phyloP scores from a whole-genome alignment of 1,139 yeast genomes.

The Blastobotrys apis region DNA sequence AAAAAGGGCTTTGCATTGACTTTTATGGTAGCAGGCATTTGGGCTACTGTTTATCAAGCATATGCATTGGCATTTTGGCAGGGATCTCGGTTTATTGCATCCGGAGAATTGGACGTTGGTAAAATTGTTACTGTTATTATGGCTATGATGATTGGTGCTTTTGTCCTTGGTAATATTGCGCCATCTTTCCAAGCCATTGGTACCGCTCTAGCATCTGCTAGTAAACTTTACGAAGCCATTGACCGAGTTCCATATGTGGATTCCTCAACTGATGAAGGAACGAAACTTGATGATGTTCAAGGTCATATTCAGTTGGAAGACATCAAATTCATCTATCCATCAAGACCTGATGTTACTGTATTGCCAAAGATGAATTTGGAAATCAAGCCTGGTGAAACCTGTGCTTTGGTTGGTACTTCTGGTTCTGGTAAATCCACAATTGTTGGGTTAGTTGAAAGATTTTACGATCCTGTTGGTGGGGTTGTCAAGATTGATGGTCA shows the following conservation, averaged over 20 bases:
- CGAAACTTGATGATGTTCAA: conserved; percentile 35
- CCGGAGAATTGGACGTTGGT: conserved; percentile 35
- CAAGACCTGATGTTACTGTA: conserved; percentile 71
- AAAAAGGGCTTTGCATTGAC: conserved; percentile 35
- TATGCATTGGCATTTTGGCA: conserved; percentile 45
- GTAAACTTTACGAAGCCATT: conserved; percentile 41
- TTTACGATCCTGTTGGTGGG: conserved; percentile 62
- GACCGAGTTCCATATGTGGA: conserved; percentile 41
- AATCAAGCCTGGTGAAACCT: conserved; percentile 66
- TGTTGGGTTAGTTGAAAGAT: conserved; percentile 65
- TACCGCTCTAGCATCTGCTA: conserved; percentile 40
- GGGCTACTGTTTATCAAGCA: conserved; percentile 36
- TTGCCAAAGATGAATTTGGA: conserved; percentile 60
- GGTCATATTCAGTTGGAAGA: conserved; percentile 53
- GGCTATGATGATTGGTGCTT: conserved; percentile 42
- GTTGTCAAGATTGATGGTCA: conserved; percentile 61
- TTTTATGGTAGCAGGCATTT: conserved; percentile 36
- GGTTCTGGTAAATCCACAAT: conserved; percentile 92
- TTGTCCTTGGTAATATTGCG: conserved; percentile 40
- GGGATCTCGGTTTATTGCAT: conserved; percentile 39
- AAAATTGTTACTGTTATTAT: conserved; percentile 36
- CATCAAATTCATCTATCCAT: conserved; percentile 69
- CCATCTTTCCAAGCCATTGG: conserved; percentile 40
- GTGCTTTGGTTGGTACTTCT: conserved; percentile 87
- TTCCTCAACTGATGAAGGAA: conserved; percentile 31